Base-by-base conservation (phyloP, 2,329 filamentous ascomycete species). In the Fusarium albidum region DNA sequence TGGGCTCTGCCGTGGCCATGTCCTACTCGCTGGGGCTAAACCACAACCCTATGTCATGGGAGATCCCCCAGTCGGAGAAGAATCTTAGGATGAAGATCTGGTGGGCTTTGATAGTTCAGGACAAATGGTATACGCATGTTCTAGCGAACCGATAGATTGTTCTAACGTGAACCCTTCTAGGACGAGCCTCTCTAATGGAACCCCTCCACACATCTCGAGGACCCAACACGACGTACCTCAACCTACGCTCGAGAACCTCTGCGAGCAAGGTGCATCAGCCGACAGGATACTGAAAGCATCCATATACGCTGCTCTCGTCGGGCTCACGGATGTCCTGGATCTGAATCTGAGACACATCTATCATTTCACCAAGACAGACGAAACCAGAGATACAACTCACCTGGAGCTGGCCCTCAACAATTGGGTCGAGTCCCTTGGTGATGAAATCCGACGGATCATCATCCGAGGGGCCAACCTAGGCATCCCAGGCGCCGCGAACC, bases 21-120 rank as follows among this genome's bases (percentile, higher is more conserved):
- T 79, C 80, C 0, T 77, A 85, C 61, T 79, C 79, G 0, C 68
- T 85, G 0, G 83, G 82, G 1, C 64, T 85, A 5, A 84, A 86
- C 57, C 76, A 80, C 10, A 75, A 83, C 38, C 79, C 82, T 0
- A 68, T 74, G 2, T 69, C 69, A 4, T 86, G 83, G 83, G 77
- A 79, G 45, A 79, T 85, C n/a, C 71, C 79, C 0, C 62, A 71
- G 4, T 63, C 73, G 0, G 82, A 85, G 57, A 84, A 84, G 63
- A 68, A 72, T 10, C 57, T 83, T 6, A 68, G 82, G 18, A 79
- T 83, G 59, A 74, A 77, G 45, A 77, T 84, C 2, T 85, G 83
- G 83, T 84, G 82, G 82, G 73, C 76, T 9, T 65, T 85, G 1
- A 59, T 82, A 12, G 71, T 85, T 9, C 77, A 83, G 42, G 82